Evolutionary conservation across 306 rosid genomes (phyloP), one percentile per base, ranked within the genome.

Genomic region (Casuarina cunninghamiana): DNA sequence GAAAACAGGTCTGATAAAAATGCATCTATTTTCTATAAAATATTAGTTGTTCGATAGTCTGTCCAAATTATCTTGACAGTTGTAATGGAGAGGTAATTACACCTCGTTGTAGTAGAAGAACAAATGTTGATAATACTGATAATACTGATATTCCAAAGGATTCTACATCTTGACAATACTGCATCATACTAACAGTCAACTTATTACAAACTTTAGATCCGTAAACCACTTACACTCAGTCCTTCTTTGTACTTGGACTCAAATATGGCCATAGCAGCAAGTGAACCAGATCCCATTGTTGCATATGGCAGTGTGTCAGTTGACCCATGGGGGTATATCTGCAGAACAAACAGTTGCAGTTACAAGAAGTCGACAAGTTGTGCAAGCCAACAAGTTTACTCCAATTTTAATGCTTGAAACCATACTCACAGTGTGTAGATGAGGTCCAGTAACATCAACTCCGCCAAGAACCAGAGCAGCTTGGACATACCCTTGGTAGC

Each of bases 361-460:
- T 58, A 75, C 41, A 37, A 80, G 60, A 72, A 75, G 76, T 74
- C 73, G 26, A 50, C 65, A 50, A 10, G 80, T 49, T 21, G 66
- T 68, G 77, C 72, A 73, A 69, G 58, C 38, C 13, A 71, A 78
- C 69, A 50, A 10, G 68, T 51, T 44, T 35, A 3, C 6, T 17
- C 39, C 81, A n/a, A 63, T 38, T 48, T 10, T 74, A 74, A 42
- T 2, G 46, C 75, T 73, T 12, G 73, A 66, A 70, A 72, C 80
- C 5, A 60, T 79, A 87, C 97, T 88, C 79, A 92, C 98, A 8
- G 97, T 95, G 54, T 95, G 97, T 70, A 95, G 82, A 89, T 88
- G 92, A 72, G 92, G 88, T 69, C 90, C 88, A 26, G 88, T 86
- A 75, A 83, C 77, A 82, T 88, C 92, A 37, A 88, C 88, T 50